Evolutionary conservation across 2,329 filamentous ascomycete species (phyloP), one percentile per base, ranked within the genome.

Genomic region (Pleoardoris graminearum): DNA sequence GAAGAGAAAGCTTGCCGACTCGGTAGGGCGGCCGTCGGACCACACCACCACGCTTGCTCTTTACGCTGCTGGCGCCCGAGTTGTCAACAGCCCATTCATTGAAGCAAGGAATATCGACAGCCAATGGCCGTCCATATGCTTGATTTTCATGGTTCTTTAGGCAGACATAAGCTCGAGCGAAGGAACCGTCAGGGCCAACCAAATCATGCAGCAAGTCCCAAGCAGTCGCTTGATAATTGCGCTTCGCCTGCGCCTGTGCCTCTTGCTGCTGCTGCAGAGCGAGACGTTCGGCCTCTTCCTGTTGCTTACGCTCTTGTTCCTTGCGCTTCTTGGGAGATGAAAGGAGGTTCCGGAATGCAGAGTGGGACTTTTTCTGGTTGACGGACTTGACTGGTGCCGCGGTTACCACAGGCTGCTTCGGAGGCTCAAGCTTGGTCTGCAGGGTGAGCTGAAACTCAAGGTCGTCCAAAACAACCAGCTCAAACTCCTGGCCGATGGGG

Each of bases 381-480:
- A 66, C 76, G 63, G 80, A 72, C 71, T 90, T 93, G 2, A 88
- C 85, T 3, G 86, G 76, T 1, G 82, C 69, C 39, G 70, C 66
- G 22, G 74, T 68, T 30, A 72, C 55, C 38, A 63, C 59, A 55
- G 75, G 73, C 51, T 79, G 76, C 17, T 88, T 82, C 22, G 87
- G 85, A 5, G 89, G 90, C 68, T 92, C 90, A 60, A 97, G 82
- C 78, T 97, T 97, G 59, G 96, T 95, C 62, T 97, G 96, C 12
- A 99, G 83, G 0, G 94, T 97, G 33, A 99, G 84, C 75, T 99
- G 94, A 77, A 99, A 99, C 73, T 99, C 94, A n/a, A 99, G 85
- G 64, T 99, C 94, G 63, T 96, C 94, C 44, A 95, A 87, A 22
- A 99, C 94, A 27, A 97, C 92, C 38, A 99, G 85, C 76, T 99